These are phyloP conservation scores for Fulvia fulva DNA, from an alignment of 2,329 filamentous ascomycete genomes.

Conservation along the genomic window DNA sequence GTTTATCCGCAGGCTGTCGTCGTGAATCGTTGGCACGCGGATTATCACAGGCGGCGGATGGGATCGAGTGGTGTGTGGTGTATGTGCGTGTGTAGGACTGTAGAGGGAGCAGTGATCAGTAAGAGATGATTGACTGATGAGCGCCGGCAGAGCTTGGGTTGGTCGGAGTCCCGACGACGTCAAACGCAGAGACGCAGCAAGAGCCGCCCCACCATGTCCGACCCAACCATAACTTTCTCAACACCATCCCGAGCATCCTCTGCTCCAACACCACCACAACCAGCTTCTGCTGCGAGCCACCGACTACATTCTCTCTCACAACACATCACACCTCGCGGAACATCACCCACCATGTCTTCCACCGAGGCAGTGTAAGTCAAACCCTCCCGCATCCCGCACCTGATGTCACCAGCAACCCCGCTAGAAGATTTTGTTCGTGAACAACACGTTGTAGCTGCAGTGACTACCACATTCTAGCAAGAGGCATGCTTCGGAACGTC, in stretches of 20 bases:
- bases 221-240: background rate
- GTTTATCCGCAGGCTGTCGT: background rate
- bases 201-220: background rate
- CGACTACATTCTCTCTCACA: constrained; percentile 17
- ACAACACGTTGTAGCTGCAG: background rate
- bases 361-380: constrained; percentile 22
- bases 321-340: constrained; percentile 9
- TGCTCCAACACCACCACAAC: constrained; percentile 2
- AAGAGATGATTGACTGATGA: background rate
- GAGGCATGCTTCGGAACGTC: background rate
- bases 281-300: constrained; percentile 11
- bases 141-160: background rate
- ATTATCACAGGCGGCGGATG: background rate
- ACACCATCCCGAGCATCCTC: background rate
- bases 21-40: background rate
- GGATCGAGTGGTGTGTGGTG: background rate
- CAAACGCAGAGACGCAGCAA: background rate
- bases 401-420: background rate
- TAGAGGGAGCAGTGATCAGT: background rate
- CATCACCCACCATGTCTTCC: constrained; percentile 17
- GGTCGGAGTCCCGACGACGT: background rate
- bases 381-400: constrained; percentile 2
- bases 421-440: constrained; percentile 8
- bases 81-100: background rate
- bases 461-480: background rate